A percentile compares a stretch with the other conserved stretches of the same genome.
These are phyloP conservation scores for Mollisia scopiformis DNA, from an alignment of 2,329 filamentous ascomycete species.

Conservation along the genomic window DNA sequence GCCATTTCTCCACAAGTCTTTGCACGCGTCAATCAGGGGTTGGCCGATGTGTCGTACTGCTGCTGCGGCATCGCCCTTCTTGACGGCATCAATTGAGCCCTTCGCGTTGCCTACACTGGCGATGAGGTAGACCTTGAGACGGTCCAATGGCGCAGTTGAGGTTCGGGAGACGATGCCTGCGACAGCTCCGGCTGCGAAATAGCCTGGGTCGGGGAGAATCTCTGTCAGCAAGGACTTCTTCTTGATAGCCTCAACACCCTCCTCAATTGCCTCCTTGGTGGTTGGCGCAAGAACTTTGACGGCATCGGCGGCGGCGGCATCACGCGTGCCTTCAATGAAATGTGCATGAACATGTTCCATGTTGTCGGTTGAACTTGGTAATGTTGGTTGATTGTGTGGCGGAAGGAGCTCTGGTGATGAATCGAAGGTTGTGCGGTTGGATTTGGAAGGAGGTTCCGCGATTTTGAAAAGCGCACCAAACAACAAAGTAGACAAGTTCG, in stretches of 20 bases:
- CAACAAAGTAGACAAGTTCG: constrained; percentile 52
- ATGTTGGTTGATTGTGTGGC: too few species aligned
- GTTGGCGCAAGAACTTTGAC: not conserved
- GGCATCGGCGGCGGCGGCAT: not conserved
- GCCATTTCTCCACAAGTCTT: constrained; percentile 82
- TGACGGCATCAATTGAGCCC: constrained; percentile 64
- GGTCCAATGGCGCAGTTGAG: constrained; percentile 92
- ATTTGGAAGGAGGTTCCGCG: constrained; percentile 45
- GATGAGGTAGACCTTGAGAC: constrained; percentile 95
- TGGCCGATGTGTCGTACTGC: constrained; percentile 68
- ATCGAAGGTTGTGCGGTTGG: not conserved
- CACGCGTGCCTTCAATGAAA: constrained; percentile 16
- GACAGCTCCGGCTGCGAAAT: constrained; percentile 93
- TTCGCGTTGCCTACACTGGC: constrained; percentile 75
- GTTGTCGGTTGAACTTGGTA: not conserved
- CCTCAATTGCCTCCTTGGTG: constrained; percentile 13
- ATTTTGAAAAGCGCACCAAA: constrained; percentile 77
- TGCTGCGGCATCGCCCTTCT: constrained; percentile 67
- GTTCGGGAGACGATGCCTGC: constrained; percentile 95
- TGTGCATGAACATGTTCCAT: constrained; percentile 21
- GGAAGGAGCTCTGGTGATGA: too few species aligned
- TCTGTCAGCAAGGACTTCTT: constrained; percentile 36
- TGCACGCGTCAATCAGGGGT: constrained; percentile 73
- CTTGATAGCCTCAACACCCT: constrained; percentile 18
- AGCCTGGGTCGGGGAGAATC: constrained; percentile 79